Conservation (phyloP, 345 rosid genomes). For the Pseudoturritis turrita region DNA sequence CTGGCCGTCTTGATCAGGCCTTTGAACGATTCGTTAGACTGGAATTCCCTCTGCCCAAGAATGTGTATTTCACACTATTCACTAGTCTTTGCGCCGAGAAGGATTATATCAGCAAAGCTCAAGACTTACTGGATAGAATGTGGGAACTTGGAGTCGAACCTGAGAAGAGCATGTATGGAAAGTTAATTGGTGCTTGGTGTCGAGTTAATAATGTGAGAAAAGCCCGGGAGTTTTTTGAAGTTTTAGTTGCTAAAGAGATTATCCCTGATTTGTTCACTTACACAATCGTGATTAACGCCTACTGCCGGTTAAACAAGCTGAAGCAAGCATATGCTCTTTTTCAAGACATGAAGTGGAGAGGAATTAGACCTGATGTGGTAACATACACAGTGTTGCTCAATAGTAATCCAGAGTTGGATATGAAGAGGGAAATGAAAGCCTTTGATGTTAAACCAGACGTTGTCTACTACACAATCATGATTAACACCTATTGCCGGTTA, state of each 20-base stretch:
- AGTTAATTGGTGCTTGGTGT: constrained; percentile 49
- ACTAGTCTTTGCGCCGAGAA: constrained; percentile 37
- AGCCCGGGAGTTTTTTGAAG: constrained; percentile 38
- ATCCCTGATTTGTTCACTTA: constrained; percentile 50
- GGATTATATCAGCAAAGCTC: constrained; percentile 37
- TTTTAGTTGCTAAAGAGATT: constrained; percentile 30
- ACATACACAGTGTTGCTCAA: constrained; percentile 54
- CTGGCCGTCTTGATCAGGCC: constrained; percentile 41
- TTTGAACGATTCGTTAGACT: constrained; percentile 38
- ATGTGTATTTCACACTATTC: constrained; percentile 49
- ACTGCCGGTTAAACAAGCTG: constrained; percentile 40
- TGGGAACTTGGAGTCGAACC: constrained; percentile 37
- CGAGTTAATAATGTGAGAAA: constrained; percentile 39
- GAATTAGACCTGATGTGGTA: constrained; percentile 53
- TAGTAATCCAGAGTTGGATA: constrained; percentile 11
- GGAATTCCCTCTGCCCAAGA: constrained; percentile 34
- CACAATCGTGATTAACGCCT: constrained; percentile 59
- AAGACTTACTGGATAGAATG: constrained; percentile 41
- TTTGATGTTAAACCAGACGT: constrained; percentile 13
- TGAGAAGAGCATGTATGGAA: constrained; percentile 39
- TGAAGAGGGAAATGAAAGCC: constrained; percentile 30
- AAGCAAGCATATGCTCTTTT: constrained; percentile 42
- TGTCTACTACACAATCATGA: constrained; percentile 16
- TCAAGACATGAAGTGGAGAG: constrained; percentile 49
- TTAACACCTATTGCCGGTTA: constrained; percentile 2